phyloP scores from a whole-genome alignment of 345 rosid species.

The Salix exigua region DNA sequence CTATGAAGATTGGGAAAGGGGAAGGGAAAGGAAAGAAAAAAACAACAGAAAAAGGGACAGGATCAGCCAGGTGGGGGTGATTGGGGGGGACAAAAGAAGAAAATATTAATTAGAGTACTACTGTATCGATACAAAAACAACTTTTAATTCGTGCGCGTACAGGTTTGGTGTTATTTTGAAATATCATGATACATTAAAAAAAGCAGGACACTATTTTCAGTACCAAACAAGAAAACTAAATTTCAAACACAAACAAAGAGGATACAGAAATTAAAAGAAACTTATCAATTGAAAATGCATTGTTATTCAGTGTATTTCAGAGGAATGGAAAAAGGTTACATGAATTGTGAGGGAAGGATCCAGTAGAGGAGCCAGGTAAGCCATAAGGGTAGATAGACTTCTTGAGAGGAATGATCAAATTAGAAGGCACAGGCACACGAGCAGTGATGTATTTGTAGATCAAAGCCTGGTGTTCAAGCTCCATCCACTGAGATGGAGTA shows the following conservation, averaged over 20 bases:
- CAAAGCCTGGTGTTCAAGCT: conserved; percentile 65
- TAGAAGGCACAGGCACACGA: conserved; percentile 61
- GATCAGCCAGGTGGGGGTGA: too few species aligned
- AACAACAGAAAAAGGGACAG: neutral
- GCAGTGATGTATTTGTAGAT: conserved; percentile 63
- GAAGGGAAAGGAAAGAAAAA: neutral
- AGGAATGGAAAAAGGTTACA: conserved; percentile 33
- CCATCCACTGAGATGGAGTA: conserved; percentile 64
- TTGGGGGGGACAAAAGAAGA: neutral
- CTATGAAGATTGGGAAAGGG: conserved; percentile 24
- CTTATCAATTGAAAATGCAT: neutral
- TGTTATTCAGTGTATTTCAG: neutral
- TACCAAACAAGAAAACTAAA: too few species aligned
- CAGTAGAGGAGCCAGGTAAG: conserved; percentile 30
- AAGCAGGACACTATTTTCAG: neutral
- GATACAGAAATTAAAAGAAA: too few species aligned
- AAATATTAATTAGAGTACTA: neutral
- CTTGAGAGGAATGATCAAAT: conserved; percentile 51
- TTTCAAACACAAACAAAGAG: too few species aligned
- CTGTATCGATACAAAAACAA: neutral
- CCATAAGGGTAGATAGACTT: conserved; percentile 45
- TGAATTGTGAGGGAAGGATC: conserved; percentile 42
- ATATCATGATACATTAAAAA: neutral
- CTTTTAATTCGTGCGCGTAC: neutral
- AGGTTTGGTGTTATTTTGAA: neutral